Conservation (phyloP, 1,139 yeast genomes). For the Entelexis paramagnoliae region DNA sequence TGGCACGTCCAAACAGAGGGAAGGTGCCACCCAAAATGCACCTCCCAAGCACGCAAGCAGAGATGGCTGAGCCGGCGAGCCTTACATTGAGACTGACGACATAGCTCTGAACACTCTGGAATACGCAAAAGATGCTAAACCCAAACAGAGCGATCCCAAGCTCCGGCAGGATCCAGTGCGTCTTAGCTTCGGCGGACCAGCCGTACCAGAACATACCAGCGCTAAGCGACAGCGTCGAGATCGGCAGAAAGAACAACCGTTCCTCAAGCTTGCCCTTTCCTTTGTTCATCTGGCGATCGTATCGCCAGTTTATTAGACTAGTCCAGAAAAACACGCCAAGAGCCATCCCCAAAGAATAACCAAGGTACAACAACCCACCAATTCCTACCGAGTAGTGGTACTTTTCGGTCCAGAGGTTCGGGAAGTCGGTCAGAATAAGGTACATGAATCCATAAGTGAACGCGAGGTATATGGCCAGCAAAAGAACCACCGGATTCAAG, state of each 20-base stretch:
- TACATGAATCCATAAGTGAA: slow-evolving; percentile 56
- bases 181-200: slow-evolving; percentile 46
- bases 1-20: slow-evolving; percentile 49
- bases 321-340: slow-evolving; percentile 42
- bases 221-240: slow-evolving; percentile 42
- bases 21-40: slow-evolving; percentile 48
- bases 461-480: slow-evolving; percentile 53
- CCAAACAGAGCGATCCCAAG: slow-evolving; percentile 49
- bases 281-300: slow-evolving; percentile 8
- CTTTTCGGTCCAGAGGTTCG: slow-evolving; percentile 39
- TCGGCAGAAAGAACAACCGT: slow-evolving; percentile 21
- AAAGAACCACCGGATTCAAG: slow-evolving; percentile 54
- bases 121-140: slow-evolving; percentile 47
- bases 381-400: slow-evolving; percentile 45
- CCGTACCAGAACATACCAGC: slow-evolving; percentile 52
- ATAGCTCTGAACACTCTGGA: slow-evolving; percentile 51
- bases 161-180: slow-evolving; percentile 47
- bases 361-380: slow-evolving; percentile 48
- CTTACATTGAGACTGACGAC: slow-evolving; percentile 57
- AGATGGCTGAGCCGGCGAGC: slow-evolving; percentile 48
- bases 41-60: slow-evolving; percentile 54
- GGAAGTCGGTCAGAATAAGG: slow-evolving; percentile 50
- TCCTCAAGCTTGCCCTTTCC: slow-evolving; percentile 24
- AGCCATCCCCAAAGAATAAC: slow-evolving; percentile 43
- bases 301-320: slow-evolving; percentile 32